Evolutionary conservation across 176 grass and related monocot species (phyloP).

Genomic region (Zea mays): Zm-B73-REFERENCE-NAM-5.0 NC_050099.1:12979001-12979500

Average conservation of each 20-base stretch:
- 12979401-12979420: neutral
- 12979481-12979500: slow-evolving; percentile 1
- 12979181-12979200: neutral
- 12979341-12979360: slow-evolving; percentile 44
- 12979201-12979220: slow-evolving; percentile 36
- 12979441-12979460: slow-evolving; percentile 35
- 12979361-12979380: slow-evolving; percentile 11
- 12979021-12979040: neutral
- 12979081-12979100: slow-evolving; percentile 26
- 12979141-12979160: neutral
- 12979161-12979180: neutral
- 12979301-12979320: neutral
- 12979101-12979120: neutral
- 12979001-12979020: neutral
- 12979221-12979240: neutral
- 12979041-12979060: neutral
- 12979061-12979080: neutral
- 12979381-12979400: slow-evolving; percentile 25
- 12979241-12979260: neutral
- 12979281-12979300: neutral
- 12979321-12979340: neutral
- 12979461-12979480: slow-evolving; percentile 42
- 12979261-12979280: slow-evolving; percentile 14
- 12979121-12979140: slow-evolving; percentile 7
- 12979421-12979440: slow-evolving; percentile 31